Evolutionary conservation across 1,284 basidiomycete species (phyloP).

Genomic region (Vanrija sp.): DNA sequence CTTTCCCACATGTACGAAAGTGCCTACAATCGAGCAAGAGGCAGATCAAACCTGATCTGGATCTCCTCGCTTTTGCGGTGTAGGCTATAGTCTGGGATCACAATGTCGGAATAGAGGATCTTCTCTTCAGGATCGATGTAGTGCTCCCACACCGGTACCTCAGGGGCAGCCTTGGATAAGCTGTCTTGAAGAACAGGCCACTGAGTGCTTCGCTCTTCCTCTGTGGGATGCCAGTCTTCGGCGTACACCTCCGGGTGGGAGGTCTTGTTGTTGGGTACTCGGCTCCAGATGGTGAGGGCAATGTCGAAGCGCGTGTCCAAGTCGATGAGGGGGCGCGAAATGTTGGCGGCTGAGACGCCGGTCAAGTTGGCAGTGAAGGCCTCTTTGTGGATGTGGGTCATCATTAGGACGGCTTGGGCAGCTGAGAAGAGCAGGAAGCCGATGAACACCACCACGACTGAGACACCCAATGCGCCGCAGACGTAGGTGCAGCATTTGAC

Average conservation of each 20-base stretch:
- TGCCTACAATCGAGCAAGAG: conserved; percentile 25
- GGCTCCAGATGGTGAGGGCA: conserved; percentile 8
- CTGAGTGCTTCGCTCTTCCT: background rate
- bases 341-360: background rate
- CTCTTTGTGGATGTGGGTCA: conserved; percentile 1
- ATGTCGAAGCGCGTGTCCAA: conserved; percentile 16
- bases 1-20: too few relatives aligned
- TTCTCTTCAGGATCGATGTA: conserved; percentile 4
- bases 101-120: conserved; percentile 2
- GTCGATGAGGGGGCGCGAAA: conserved; percentile 19
- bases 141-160: background rate
- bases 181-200: too few relatives aligned
- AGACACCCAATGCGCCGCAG: too few relatives aligned
- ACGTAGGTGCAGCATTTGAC: too few relatives aligned
- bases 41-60: conserved; percentile 15
- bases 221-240: background rate
- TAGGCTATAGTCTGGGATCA: conserved; percentile 4
- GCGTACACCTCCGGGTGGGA: conserved; percentile 3
- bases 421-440: too few relatives aligned
- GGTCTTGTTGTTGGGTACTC: conserved; percentile 12
- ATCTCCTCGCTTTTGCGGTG: conserved; percentile 11
- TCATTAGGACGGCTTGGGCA: too few relatives aligned
- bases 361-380: conserved; percentile 4
- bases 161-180: too few relatives aligned
- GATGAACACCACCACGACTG: too few relatives aligned